Evolutionary conservation across 768 basidiomycete genomes (phyloP), one percentile per base, ranked within the genome.

Genomic region (Termitomyces sp.): DNA sequence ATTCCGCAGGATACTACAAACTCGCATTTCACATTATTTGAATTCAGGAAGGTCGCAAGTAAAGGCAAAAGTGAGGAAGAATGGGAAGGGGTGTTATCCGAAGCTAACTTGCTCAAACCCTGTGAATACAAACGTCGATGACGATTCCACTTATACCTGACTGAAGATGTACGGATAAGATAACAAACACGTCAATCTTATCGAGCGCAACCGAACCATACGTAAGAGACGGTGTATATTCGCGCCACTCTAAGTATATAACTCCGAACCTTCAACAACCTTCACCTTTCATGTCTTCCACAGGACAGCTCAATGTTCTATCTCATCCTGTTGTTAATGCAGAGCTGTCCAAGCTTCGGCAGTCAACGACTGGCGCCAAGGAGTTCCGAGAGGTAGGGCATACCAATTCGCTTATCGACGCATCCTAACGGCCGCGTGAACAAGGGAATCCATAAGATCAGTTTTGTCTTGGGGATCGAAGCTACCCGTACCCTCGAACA

Each of bases 91-190:
- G 62, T 93, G 24, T 50, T 82, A 65, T 73, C 76, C 9, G 81
- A 77, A 64, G 82, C 84, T 16, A 67, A 70, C 55, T 65, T 91
- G 37, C 76, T 97, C 57, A 93, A 92, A 71, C 86, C 95, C 36
- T 97, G 94, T 72, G 91, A 96, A 74, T 97, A 97, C 71, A 97
- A 96, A 70, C 80, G 89, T 64, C 80, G 94, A 67, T 96, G 72
- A 45, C 36, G 4, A 18, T 4, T 7, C 6, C 18, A 37, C 34
- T 44, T 22, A 10, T 5, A 33, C 30, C 14, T 42, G 50, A 54
- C 40, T 30, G 42, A 52, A 44, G 32, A 52, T 49, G 40, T 34
- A n/a, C n/a, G 30, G 53, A 61, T 56, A 45, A 61, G 60, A 57
- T 63, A 47, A 57, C 3, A n/a, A 33, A 32, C 1, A 20, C 18